Percentiles rank a stretch among this genome's conserved stretches.
These are phyloP conservation scores for Daldinia decipiens DNA, from an alignment of 495 filamentous ascomycete species.

Conservation along the genomic window DNA sequence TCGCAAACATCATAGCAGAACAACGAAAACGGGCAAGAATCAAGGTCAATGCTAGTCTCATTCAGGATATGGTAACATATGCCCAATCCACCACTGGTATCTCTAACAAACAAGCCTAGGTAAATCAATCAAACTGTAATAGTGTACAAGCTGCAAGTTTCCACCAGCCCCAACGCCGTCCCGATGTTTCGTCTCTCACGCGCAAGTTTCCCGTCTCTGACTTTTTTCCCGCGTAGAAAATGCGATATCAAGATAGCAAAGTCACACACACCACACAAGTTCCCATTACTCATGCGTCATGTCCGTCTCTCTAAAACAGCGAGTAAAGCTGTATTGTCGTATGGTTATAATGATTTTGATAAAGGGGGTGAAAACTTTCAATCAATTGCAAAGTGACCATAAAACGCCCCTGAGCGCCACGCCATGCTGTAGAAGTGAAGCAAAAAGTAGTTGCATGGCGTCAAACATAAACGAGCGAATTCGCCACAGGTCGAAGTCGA, in stretches of 20 bases:
- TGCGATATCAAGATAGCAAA: constrained; percentile 25
- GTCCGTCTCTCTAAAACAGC: constrained; percentile 43
- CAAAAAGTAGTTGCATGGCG: constrained; percentile 40
- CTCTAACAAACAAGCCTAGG: constrained; percentile 22
- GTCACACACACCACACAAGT: constrained; percentile 22
- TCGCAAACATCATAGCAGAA: background rate
- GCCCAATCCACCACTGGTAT: constrained; percentile 39
- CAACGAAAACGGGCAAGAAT: background rate
- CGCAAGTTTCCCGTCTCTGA: constrained; percentile 23
- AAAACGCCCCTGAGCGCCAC: constrained; percentile 43
- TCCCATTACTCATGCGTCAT: constrained; percentile 47
- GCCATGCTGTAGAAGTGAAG: constrained; percentile 46
- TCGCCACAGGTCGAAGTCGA: constrained; percentile 26
- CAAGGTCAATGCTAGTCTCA: constrained; percentile 25
- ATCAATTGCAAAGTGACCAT: constrained; percentile 32
- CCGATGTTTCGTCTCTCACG: constrained; percentile 36
- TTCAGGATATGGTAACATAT: constrained; percentile 36
- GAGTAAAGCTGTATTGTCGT: constrained; percentile 14
- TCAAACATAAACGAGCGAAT: constrained; percentile 35
- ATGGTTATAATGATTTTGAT: constrained; percentile 18
- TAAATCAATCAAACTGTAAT: constrained; percentile 8
- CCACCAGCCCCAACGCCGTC: constrained; percentile 37
- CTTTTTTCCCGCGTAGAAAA: constrained; percentile 34
- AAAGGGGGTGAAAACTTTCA: constrained; percentile 11
- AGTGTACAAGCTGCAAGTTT: constrained; percentile 31